Percentiles rank a stretch among this genome's conserved stretches.
These are phyloP conservation scores for Aspergillus olivimuriae DNA, from an alignment of 495 filamentous ascomycete genomes.

Conservation along the genomic window DNA sequence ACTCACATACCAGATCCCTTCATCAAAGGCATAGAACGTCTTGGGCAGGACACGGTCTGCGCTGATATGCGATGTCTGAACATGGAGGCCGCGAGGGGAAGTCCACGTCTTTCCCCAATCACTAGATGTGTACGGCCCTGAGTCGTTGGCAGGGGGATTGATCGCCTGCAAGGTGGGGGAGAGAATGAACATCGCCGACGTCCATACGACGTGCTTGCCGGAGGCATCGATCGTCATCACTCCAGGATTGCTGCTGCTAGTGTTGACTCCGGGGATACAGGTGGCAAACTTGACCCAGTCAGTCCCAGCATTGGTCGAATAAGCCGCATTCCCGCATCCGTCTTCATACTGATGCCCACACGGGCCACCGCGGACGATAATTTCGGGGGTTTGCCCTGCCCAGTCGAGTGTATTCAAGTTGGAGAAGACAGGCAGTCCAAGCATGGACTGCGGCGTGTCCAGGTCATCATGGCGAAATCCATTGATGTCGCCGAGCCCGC, in stretches of 20 bases:
- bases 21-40: constrained; percentile 14
- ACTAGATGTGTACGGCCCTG: constrained; percentile 13
- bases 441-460: constrained; percentile 40
- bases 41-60: constrained; percentile 11
- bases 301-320: constrained; percentile 35
- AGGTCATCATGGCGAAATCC: constrained; percentile 46
- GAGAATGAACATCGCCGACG: constrained; percentile 40
- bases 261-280: constrained; percentile 11
- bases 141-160: constrained; percentile 12
- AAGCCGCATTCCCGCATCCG: constrained; percentile 44
- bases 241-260: constrained; percentile 8
- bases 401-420: constrained; percentile 48
- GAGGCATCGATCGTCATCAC: constrained; percentile 13
- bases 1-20: constrained; percentile 9
- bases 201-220: constrained; percentile 13
- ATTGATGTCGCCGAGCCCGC: constrained; percentile 52
- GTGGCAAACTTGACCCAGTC: constrained; percentile 9
- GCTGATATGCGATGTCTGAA: constrained; percentile 10
- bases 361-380: constrained; percentile 51
- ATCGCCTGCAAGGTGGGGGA: constrained; percentile 30
- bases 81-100: constrained; percentile 8
- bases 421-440: constrained; percentile 45
- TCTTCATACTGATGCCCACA: constrained; percentile 32
- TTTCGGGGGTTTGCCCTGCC: constrained; percentile 46
- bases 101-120: constrained; percentile 12